These are phyloP conservation scores for Beauveria scarabaeidicola DNA, from an alignment of 2,329 filamentous ascomycete genomes.

Conservation along the genomic window DNA sequence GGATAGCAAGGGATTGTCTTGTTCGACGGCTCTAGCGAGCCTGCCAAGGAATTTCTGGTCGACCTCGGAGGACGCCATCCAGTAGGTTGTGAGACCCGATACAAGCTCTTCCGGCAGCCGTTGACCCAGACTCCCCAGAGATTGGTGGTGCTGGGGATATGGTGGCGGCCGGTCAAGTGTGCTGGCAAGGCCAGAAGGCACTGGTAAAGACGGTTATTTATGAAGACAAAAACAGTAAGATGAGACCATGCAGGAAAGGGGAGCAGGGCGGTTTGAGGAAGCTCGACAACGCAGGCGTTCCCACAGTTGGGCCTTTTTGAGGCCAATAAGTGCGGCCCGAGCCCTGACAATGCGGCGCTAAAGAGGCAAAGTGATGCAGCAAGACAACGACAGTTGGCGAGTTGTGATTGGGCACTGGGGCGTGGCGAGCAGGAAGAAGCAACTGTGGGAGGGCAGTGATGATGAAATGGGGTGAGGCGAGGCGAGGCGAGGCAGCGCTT, in stretches of 20 bases:
- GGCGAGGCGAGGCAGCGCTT: background rate
- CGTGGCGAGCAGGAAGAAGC: background rate
- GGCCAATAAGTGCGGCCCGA: constrained; percentile 9
- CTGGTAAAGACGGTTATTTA: constrained; percentile 8
- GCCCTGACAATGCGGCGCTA: constrained; percentile 11
- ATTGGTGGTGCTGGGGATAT: background rate
- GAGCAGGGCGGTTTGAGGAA: constrained; percentile 10
- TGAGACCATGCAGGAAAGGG: constrained; percentile 18
- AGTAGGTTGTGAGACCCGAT: constrained; percentile 13
- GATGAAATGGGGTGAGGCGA: too few species aligned
- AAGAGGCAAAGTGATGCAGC: constrained; percentile 9
- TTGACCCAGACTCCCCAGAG: background rate
- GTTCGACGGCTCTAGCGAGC: constrained; percentile 71
- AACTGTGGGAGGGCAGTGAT: background rate
- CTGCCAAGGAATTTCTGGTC: constrained; percentile 95
- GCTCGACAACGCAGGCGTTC: constrained; percentile 1
- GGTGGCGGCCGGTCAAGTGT: constrained; percentile 1
- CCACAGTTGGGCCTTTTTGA: constrained; percentile 8
- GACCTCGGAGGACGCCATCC: constrained; percentile 92
- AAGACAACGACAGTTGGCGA: constrained; percentile 26
- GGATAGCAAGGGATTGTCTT: constrained; percentile 70
- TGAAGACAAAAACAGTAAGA: constrained; percentile 8
- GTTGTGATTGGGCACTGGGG: constrained; percentile 24
- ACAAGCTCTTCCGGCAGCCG: constrained; percentile 4
- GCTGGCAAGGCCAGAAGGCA: constrained; percentile 4